Conservation (phyloP, 768 basidiomycete species). For the Mycena kentingensis region DNA sequence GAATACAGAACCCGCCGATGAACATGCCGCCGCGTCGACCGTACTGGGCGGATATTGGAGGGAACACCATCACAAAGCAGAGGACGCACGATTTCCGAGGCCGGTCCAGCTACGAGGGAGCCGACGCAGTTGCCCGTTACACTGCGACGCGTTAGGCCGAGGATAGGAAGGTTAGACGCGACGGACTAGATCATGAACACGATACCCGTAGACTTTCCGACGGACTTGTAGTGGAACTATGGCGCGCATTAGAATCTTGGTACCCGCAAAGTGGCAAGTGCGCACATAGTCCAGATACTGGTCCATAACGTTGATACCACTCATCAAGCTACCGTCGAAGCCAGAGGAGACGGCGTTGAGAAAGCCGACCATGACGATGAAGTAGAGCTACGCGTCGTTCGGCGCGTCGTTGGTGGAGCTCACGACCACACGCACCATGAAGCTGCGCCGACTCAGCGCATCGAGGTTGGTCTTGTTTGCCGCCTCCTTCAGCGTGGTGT, state of each 20-base stretch:
- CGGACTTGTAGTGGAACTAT: slow-evolving; percentile 16
- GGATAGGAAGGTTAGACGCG: no score
- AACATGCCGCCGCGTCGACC: slow-evolving; percentile 32
- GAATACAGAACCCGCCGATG: slow-evolving; percentile 36
- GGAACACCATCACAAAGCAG: neutral
- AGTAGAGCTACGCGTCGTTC: slow-evolving; percentile 19
- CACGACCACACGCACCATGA: slow-evolving; percentile 13
- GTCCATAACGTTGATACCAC: slow-evolving; percentile 26
- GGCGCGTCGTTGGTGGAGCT: neutral
- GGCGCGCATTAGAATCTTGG: neutral
- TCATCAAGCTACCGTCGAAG: slow-evolving; percentile 27
- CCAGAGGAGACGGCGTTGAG: slow-evolving; percentile 26
- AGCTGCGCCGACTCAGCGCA: slow-evolving; percentile 20
- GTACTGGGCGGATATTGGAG: neutral
- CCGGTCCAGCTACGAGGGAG: slow-evolving; percentile 27
- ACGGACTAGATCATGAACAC: slow-evolving; percentile 25
- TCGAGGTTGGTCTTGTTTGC: slow-evolving; percentile 13
- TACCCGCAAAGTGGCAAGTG: neutral
- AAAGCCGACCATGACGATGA: slow-evolving; percentile 28
- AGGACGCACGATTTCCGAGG: slow-evolving; percentile 21
- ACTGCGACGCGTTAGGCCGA: slow-evolving; percentile 4
- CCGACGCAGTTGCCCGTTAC: slow-evolving; percentile 30
- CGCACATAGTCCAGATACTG: slow-evolving; percentile 22
- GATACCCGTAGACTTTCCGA: slow-evolving; percentile 24
- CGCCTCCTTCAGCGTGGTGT: slow-evolving; percentile 17